A percentile compares a stretch with the other conserved stretches of the same genome.
phyloP scores from a whole-genome alignment of 1,139 yeast species.

The Candida anutae region DNA sequence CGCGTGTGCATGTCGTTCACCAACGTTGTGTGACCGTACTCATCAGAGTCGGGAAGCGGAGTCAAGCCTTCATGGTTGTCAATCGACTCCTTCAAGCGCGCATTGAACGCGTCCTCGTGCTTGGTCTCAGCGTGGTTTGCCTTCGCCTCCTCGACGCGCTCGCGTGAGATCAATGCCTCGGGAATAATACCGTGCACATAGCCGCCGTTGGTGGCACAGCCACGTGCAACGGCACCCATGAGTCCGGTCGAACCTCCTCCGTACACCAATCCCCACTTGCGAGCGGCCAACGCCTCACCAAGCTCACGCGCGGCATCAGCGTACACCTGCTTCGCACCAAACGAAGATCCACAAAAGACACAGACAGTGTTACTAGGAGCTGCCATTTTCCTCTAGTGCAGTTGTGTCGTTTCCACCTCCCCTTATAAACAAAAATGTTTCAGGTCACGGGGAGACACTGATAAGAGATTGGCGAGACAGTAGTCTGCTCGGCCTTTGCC shows the following conservation, averaged over 20 bases:
- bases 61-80: slow-evolving; percentile 52
- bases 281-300: slow-evolving; percentile 51
- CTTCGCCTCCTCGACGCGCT: slow-evolving; percentile 41
- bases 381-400: too few relatives aligned
- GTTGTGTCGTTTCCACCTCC: too few relatives aligned
- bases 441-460: too few relatives aligned
- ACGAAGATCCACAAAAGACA: slow-evolving; percentile 82
- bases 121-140: slow-evolving; percentile 14
- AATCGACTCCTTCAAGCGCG: slow-evolving; percentile 35
- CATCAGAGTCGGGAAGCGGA: slow-evolving; percentile 52
- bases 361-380: slow-evolving; percentile 48
- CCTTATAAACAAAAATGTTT: too few relatives aligned
- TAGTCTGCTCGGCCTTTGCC: too few relatives aligned
- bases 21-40: slow-evolving; percentile 71
- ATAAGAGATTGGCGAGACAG: too few relatives aligned
- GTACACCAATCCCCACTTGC: slow-evolving; percentile 71
- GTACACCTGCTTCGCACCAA: slow-evolving; percentile 50
- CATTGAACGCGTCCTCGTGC: slow-evolving; percentile 29
- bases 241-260: slow-evolving; percentile 89
- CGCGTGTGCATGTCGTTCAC: slow-evolving; percentile 90
- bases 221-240: slow-evolving; percentile 81
- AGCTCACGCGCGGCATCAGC: slow-evolving; percentile 49
- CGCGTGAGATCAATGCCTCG: slow-evolving; percentile 68
- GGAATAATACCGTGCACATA: slow-evolving; percentile 86
- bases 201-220: slow-evolving; percentile 60